Evolutionary conservation across 75 land plant genomes (phyloP), one percentile per base, ranked within the genome.

Genomic region (Selaginella tamariscina): DNA sequence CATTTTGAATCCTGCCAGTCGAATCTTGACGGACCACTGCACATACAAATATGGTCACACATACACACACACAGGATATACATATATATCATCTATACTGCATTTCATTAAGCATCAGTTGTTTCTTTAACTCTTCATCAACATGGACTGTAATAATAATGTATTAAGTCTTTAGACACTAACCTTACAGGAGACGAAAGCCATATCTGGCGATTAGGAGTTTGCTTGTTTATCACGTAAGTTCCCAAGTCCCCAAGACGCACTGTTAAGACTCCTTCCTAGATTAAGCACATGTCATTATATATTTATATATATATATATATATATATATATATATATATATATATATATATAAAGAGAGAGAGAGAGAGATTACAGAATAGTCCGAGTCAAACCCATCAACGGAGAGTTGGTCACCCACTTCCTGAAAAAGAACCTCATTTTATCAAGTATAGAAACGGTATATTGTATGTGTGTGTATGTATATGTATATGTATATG

Each of bases 181-280:
- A 79, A 86, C 96, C 96, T 88, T 49, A 91, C 75, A 22, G 96
- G 96, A 54, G 93, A 91, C 30, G 96, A 91, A 49, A 91, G 32
- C 96, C 96, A 91, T 68, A 91, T 81, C 68, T 91, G 96, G 55
- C 96, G 82, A 65, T 91, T 91, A 69, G 93, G 96, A 20, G 96
- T 88, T 77, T 91, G 96, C 72, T 91, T 91, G 74, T 91, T 91
- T 71, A 91, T 76, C 27, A 91, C 93, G 68, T 88, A 91, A 1
- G 96, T 91, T 26, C 96, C 96, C 65, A 75, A 39, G 68, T 22
- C 56, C 54, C 96, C 96, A 20, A 91, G 85, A 63, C 75, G 83
- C 29, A 91, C 27, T 15, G 96, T 91, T 70, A 91, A 69, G 28
- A 91, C 96, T 72, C 91, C 83, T 67, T 86, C 91, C 96, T 91